These are phyloP conservation scores for Raddia distichophylla DNA, from an alignment of 176 grass and related monocot species.

Conservation along the genomic window DNA sequence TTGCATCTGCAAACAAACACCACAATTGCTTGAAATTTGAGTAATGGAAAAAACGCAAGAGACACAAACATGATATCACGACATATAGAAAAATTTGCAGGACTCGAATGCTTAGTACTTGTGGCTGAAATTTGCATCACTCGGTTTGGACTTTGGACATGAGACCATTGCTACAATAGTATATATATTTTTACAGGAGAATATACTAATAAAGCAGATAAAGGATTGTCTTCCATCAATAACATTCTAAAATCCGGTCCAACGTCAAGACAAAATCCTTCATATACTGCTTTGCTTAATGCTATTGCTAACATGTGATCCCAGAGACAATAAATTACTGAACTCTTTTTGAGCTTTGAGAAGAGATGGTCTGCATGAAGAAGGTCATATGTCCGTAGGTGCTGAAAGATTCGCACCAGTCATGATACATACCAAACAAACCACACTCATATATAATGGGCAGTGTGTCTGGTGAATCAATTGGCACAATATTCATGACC, in stretches of 20 bases:
- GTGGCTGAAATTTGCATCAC: too few species aligned
- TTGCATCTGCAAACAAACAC: conserved; percentile 66
- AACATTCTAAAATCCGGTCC: too few species aligned
- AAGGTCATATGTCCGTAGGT: conserved; percentile 93
- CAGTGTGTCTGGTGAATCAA: conserved; percentile 92
- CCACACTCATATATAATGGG: conserved; percentile 98
- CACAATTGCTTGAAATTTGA: neutral
- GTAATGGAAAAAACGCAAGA: too few species aligned
- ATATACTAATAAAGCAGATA: too few species aligned
- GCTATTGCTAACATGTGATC: too few species aligned
- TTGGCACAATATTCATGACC: conserved; percentile 97
- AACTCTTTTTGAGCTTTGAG: conserved; percentile 90
- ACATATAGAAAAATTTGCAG: neutral
- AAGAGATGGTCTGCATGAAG: conserved; percentile 95
- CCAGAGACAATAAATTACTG: conserved; percentile 13
- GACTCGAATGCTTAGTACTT: too few species aligned
- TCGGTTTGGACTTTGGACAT: too few species aligned
- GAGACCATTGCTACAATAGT: too few species aligned
- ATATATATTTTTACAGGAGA: too few species aligned
- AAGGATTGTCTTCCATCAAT: too few species aligned
- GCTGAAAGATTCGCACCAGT: conserved; percentile 99
- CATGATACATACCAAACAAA: conserved; percentile 98
- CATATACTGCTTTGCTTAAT: too few species aligned
- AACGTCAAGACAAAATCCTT: too few species aligned
- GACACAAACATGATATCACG: neutral